phyloP scores from a whole-genome alignment of 1,284 basidiomycete genomes.

The Pyrrhoderma lamaoense region DNA sequence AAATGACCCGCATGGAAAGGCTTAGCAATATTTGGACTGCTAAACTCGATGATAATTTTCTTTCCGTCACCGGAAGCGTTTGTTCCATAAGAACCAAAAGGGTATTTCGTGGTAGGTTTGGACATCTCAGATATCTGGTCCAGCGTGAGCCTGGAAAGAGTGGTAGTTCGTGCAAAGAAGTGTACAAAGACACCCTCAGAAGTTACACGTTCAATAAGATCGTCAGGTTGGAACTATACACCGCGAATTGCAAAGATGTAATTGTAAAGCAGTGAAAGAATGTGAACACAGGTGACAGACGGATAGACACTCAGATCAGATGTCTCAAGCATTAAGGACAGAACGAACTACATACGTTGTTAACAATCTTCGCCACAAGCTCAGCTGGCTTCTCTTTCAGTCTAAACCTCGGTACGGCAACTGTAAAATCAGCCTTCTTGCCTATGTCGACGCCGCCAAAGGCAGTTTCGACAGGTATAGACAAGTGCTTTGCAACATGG shows the following conservation, averaged over 20 bases:
- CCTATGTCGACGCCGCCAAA: constrained; percentile 85
- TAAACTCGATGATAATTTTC: constrained; percentile 82
- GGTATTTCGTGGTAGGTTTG: constrained; percentile 27
- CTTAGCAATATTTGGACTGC: constrained; percentile 97
- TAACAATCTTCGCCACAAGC: constrained; percentile 67
- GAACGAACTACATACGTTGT: constrained; percentile 47
- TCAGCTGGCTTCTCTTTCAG: constrained; percentile 80
- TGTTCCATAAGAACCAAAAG: constrained; percentile 55
- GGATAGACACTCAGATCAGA: too few species aligned
- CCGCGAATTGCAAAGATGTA: too few species aligned
- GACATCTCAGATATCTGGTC: constrained; percentile 76
- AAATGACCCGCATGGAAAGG: constrained; percentile 98
- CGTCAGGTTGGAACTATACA: constrained; percentile 58
- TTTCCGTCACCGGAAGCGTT: constrained; percentile 76
- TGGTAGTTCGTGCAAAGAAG: constrained; percentile 68
- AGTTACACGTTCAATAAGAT: constrained; percentile 58
- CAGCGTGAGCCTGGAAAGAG: constrained; percentile 73
- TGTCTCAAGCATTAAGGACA: too few species aligned
- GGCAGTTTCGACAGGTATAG: constrained; percentile 68
- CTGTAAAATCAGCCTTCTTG: constrained; percentile 91
- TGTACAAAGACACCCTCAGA: constrained; percentile 78
- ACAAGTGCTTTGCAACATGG: constrained; percentile 61
- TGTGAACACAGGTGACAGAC: too few species aligned
- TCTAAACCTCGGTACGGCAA: constrained; percentile 88
- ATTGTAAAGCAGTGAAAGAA: background rate